Conservation (phyloP, 768 basidiomycete species). For the Lentinus brumalis region DNA sequence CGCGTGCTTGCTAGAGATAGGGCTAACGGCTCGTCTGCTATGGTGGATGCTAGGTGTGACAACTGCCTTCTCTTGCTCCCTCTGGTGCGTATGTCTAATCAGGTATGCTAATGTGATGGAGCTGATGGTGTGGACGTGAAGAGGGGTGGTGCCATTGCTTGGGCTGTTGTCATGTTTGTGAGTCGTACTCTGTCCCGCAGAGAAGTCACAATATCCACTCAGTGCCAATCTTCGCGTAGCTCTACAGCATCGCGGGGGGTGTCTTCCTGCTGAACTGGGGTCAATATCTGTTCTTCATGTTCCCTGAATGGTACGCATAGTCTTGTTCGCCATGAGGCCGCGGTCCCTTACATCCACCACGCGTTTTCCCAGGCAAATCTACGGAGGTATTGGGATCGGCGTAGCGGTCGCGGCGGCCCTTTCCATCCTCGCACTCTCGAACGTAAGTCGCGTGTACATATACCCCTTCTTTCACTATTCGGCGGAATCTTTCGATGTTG, state of each 20-base stretch:
- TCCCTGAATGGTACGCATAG: constrained; percentile 59
- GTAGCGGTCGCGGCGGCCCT: constrained; percentile 54
- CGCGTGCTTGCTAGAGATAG: not conserved
- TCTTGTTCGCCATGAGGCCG: not conserved
- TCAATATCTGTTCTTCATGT: constrained; percentile 64
- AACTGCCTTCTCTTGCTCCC: constrained; percentile 76
- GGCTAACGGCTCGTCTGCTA: constrained; percentile 8
- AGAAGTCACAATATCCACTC: not conserved
- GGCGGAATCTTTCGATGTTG: not conserved
- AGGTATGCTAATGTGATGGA: not conserved
- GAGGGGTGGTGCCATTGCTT: constrained; percentile 74
- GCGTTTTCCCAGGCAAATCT: constrained; percentile 54
- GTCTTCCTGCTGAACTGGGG: constrained; percentile 63
- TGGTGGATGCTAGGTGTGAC: constrained; percentile 59
- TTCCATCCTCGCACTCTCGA: constrained; percentile 61
- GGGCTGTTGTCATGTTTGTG: constrained; percentile 65
- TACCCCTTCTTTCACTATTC: constrained; percentile 1
- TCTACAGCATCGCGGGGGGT: constrained; percentile 68
- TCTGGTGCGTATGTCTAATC: constrained; percentile 48
- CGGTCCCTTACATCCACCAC: not conserved
- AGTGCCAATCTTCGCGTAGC: constrained; percentile 36
- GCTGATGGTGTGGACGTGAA: constrained; percentile 30
- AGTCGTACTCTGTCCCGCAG: constrained; percentile 1
- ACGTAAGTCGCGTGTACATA: constrained; percentile 45
- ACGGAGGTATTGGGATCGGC: constrained; percentile 63